Evolutionary conservation across 331 rosid genomes (phyloP).

Genomic region (Arachis monticola): DNA sequence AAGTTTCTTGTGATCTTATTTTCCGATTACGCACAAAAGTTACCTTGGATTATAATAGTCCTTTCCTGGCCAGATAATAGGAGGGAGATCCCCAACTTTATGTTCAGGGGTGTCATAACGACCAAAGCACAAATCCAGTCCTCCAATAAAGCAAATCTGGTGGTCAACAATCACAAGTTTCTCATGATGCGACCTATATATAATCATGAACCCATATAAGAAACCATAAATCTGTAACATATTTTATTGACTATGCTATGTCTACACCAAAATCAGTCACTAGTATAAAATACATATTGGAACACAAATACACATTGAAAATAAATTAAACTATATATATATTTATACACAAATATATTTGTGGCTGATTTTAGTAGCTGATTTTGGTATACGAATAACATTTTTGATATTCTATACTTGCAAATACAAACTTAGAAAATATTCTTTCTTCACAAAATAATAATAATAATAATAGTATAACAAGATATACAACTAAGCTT

Average conservation of each 20-base stretch:
- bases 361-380: too few relatives aligned
- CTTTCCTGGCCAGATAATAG: conserved; percentile 91
- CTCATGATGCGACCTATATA: conserved; percentile 97
- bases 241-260: too few relatives aligned
- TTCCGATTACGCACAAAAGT: conserved; percentile 38
- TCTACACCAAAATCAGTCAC: too few relatives aligned
- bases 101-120: conserved; percentile 96
- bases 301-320: too few relatives aligned
- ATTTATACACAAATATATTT: too few relatives aligned
- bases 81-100: conserved; percentile 85
- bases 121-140: conserved; percentile 98
- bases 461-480: too few relatives aligned
- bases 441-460: conserved; percentile 15
- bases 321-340: too few relatives aligned
- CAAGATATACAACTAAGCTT: conserved; percentile 25
- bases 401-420: not conserved
- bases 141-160: conserved; percentile 94
- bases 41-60: conserved; percentile 99
- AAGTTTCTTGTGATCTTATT: conserved; percentile 13
- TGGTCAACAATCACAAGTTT: conserved; percentile 95
- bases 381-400: too few relatives aligned
- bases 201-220: conserved; percentile 52
- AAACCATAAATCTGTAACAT: conserved; percentile 38
- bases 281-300: too few relatives aligned
- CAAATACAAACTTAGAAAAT: not conserved